A percentile compares a stretch with the other conserved stretches of the same genome.
Evolutionary conservation across 352 stramenopile species (phyloP).

Genomic region (Phytopythium chamaehyphon): DNA sequence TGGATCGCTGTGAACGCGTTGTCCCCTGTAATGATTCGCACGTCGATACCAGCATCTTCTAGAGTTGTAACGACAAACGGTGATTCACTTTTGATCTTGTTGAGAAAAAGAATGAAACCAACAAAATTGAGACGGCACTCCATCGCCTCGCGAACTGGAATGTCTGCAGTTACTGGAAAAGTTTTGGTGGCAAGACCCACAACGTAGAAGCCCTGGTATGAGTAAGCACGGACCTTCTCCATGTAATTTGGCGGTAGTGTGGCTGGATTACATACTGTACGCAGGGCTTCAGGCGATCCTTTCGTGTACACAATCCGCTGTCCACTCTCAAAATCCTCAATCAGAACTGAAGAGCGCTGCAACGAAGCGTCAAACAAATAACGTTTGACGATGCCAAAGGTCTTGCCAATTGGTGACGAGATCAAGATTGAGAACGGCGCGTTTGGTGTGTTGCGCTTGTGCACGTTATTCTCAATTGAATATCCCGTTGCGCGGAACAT

Average conservation of each 20-base stretch:
- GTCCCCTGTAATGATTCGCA: slow-evolving; percentile 89
- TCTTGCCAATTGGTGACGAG: slow-evolving; percentile 63
- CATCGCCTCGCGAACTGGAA: slow-evolving; percentile 62
- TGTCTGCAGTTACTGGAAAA: slow-evolving; percentile 42
- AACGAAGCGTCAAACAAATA: slow-evolving; percentile 69
- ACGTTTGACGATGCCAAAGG: slow-evolving; percentile 62
- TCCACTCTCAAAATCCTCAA: slow-evolving; percentile 62
- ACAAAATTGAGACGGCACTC: slow-evolving; percentile 75
- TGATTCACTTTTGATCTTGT: slow-evolving; percentile 86
- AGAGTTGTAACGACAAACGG: slow-evolving; percentile 76
- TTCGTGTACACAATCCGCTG: slow-evolving; percentile 69
- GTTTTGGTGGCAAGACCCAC: slow-evolving; percentile 58
- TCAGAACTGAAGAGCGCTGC: slow-evolving; percentile 64
- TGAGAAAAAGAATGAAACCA: slow-evolving; percentile 88
- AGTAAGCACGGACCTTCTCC: slow-evolving; percentile 47
- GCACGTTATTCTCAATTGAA: slow-evolving; percentile 49
- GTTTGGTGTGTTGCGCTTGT: slow-evolving; percentile 37
- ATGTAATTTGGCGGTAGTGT: slow-evolving; percentile 74
- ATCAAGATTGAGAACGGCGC: slow-evolving; percentile 61
- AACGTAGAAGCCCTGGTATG: slow-evolving; percentile 85
- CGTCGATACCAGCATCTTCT: slow-evolving; percentile 64
- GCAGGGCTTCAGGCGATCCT: slow-evolving; percentile 57
- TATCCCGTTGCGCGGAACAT: slow-evolving; percentile 73
- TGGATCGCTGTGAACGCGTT: slow-evolving; percentile 78
- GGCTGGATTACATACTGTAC: slow-evolving; percentile 52